A percentile compares a stretch with the other conserved stretches of the same genome.
These are phyloP conservation scores for Metarhizium rileyi DNA, from an alignment of 2,329 filamentous ascomycete species.

Conservation along the genomic window DNA sequence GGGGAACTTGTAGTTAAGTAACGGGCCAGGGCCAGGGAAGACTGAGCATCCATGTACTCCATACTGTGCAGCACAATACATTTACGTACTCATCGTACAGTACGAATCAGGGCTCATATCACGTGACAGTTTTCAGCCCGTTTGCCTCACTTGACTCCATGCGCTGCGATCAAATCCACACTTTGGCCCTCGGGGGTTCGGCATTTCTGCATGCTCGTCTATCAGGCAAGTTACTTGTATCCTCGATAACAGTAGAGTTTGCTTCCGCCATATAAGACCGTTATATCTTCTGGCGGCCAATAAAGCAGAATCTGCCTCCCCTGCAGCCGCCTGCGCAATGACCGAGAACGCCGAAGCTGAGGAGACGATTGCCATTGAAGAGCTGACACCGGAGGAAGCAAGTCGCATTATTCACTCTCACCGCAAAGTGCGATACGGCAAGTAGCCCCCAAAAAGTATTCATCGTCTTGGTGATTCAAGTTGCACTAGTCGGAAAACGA, in stretches of 20 bases:
- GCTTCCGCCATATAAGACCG: background rate
- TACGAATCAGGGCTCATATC: background rate
- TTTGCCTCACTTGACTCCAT: background rate
- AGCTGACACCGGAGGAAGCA: constrained; percentile 55
- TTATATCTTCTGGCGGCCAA: background rate
- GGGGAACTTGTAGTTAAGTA: background rate
- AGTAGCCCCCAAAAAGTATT: constrained; percentile 17
- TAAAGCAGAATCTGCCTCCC: background rate
- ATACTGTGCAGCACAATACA: background rate
- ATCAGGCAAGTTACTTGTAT: background rate
- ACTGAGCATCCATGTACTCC: too few species aligned
- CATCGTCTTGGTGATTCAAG: background rate
- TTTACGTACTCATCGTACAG: background rate
- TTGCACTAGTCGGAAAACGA: background rate
- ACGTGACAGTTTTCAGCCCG: background rate
- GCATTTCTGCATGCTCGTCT: background rate
- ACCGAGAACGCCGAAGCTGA: constrained; percentile 34
- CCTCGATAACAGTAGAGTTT: background rate
- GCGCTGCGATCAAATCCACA: background rate
- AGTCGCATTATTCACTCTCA: constrained; percentile 61
- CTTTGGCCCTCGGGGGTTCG: background rate
- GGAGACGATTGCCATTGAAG: constrained; percentile 38
- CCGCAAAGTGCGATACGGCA: constrained; percentile 60
- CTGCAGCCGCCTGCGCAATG: constrained; percentile 22
- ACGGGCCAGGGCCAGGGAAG: too few species aligned